Evolutionary conservation across 139 green algal species (phyloP), one percentile per base, ranked within the genome.

Genomic region (Trebouxia sp.): DNA sequence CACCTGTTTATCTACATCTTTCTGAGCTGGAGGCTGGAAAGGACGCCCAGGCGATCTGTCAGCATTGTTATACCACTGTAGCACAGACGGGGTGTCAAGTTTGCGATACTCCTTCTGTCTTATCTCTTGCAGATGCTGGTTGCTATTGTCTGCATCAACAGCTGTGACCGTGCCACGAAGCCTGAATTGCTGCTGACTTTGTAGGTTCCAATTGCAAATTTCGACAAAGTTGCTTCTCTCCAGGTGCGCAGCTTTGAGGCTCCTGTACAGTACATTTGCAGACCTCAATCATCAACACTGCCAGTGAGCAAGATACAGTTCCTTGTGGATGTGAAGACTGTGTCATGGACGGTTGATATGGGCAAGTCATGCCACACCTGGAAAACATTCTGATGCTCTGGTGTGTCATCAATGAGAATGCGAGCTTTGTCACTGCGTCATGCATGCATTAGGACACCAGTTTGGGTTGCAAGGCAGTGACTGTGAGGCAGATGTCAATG

Each of bases 131-230:
- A 42, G 28, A 17, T 6, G n/a, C 24, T 77, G 9, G 20, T 56
- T 12, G 26, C 17, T 77, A 14, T 30, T 51, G 41, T 39, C 41
- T 45, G 41, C 41, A 41, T 39, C 69, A 55, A 77, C n/a, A 26
- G 55, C 2, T 28, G 22, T 56, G 7, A 77, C 26, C 5, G 42
- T 15, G 41, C 69, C 69, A 8, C n/a, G 41, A 14, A 77, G 26
- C 69, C 69, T 77, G 69, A 77, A 77, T 41, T 77, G 69, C 69
- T 77, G 41, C 42, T 51, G 43, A 9, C 39, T 56, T n/a, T 32
- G n/a, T 26, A n/a, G 28, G n/a, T 51, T 37, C n/a, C 43, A 77
- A 6, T 37, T 56, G 41, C 69, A 77, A 24, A 77, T 56, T 41
- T 77, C 69, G 0, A 77, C n/a, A 26, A 39, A 77, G 41, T 30